phyloP scores from a whole-genome alignment of 2,329 filamentous ascomycete species.

The Sporothrix protearum region DNA sequence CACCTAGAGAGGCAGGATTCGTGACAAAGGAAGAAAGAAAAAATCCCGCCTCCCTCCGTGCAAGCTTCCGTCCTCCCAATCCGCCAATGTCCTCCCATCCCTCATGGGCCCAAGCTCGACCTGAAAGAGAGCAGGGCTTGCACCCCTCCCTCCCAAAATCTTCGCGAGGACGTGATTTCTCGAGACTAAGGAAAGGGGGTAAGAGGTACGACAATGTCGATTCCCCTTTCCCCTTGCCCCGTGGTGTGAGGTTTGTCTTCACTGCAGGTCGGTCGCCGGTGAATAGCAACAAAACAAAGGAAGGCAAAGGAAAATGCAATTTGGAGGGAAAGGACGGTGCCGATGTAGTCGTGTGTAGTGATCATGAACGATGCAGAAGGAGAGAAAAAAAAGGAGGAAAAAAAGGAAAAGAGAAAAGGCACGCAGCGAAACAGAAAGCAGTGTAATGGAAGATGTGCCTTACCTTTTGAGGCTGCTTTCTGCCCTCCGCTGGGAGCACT shows the following conservation, averaged over 20 bases:
- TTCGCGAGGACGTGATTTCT: background rate
- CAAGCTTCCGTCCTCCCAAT: background rate
- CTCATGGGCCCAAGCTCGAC: background rate
- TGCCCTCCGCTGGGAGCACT: background rate
- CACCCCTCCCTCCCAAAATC: background rate
- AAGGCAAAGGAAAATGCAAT: background rate
- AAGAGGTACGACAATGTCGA: background rate
- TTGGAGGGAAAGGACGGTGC: no score
- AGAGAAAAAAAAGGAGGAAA: background rate
- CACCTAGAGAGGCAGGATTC: background rate
- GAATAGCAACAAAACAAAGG: background rate
- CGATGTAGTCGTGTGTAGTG: background rate
- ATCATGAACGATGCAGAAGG: background rate
- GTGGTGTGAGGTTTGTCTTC: constrained; percentile 12
- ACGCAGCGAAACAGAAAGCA: background rate
- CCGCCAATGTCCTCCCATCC: background rate
- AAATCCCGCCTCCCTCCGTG: background rate
- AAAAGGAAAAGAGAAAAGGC: background rate
- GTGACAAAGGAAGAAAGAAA: background rate
- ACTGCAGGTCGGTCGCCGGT: background rate
- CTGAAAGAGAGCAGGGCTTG: background rate
- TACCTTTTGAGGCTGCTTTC: background rate
- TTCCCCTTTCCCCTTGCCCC: background rate
- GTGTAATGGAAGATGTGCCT: background rate
- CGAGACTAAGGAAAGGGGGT: background rate